Evolutionary conservation across 768 basidiomycete genomes (phyloP).

Genomic region (Ephemerocybe angulata): DNA sequence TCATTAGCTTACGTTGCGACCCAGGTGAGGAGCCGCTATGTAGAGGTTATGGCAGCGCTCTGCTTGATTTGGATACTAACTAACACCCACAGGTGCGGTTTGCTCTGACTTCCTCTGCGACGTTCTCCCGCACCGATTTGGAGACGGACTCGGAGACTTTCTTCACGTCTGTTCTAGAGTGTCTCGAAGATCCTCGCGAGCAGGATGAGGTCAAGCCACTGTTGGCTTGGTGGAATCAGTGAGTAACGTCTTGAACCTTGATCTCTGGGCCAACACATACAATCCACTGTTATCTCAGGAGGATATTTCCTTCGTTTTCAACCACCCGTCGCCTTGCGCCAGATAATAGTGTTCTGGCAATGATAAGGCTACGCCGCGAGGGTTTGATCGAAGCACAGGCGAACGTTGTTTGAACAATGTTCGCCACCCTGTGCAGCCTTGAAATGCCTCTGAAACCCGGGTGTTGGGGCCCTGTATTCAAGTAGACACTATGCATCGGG

Average conservation of each 20-base stretch:
- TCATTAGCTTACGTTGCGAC: slow-evolving; percentile 4
- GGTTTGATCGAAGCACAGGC: too few relatives aligned
- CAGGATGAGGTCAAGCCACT: background rate
- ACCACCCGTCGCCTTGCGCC: background rate
- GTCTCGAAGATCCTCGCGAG: background rate
- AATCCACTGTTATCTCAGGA: background rate
- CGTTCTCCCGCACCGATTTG: slow-evolving; percentile 1
- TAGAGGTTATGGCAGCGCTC: background rate
- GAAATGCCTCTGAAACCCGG: too few relatives aligned
- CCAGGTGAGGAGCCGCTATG: background rate
- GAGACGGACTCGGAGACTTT: background rate
- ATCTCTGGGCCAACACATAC: background rate
- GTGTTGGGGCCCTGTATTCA: too few relatives aligned
- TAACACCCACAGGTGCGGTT: slow-evolving; percentile 2
- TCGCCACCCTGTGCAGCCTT: too few relatives aligned
- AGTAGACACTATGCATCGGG: too few relatives aligned
- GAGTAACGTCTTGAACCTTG: background rate
- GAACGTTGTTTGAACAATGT: too few relatives aligned
- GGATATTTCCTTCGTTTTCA: background rate
- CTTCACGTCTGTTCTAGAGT: background rate
- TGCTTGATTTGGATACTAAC: background rate
- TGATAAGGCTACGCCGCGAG: background rate
- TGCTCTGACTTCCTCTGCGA: background rate
- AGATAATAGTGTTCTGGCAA: background rate
- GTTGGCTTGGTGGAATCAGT: background rate